Base-by-base conservation (phyloP, 2,329 filamentous ascomycete species). In the Colletotrichum karsti region DNA sequence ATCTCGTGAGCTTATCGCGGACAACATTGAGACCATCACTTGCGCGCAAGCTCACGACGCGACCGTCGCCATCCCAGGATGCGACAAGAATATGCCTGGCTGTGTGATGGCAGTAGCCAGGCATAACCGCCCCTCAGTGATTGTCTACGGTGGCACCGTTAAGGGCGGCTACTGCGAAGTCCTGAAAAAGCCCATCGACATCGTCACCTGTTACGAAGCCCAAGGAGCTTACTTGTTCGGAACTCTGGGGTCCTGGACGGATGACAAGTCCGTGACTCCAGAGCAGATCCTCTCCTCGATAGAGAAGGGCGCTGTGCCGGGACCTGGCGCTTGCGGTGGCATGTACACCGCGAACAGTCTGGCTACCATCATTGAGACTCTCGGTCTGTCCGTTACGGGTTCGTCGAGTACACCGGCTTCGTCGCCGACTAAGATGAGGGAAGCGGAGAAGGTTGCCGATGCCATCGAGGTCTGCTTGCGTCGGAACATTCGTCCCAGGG, bases 1-100 rank as follows among this genome's bases (percentile, higher is more conserved):
- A 77, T 93, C 92, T 1, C 88, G 95, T 67, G 95, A 98, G 76
- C 90, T 98, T 71, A 98, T 98, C 72, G 95, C 95, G 69, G 95
- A 98, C 81, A 95, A 91, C 73, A 94, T 98, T 75, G 95, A 98
- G 82, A 95, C 93, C 1, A 93, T 97, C 44, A 98, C 94, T 1
- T 95, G 92, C 77, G 95, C 93, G 3, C 95, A 98, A 78, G 92
- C 92, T 73, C 94, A 98, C 79, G 95, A 98, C 77, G 95, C 94
- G 65, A 97, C 95, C 78, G 95, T 98, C 77, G 91, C 93, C 28
- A 95, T 98, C 72, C 94, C 95, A 0, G 95, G 95, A 10, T 98
- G 95, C 78, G 95, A 98, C 83, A 98, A 98, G 88, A 98, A 98
- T 79, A 98, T 98, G 95, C 95, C 95, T 0, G 95, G 95, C 71